phyloP scores from a whole-genome alignment of 805 yeast genomes.

The Teunomyces lycoperdinae region DNA sequence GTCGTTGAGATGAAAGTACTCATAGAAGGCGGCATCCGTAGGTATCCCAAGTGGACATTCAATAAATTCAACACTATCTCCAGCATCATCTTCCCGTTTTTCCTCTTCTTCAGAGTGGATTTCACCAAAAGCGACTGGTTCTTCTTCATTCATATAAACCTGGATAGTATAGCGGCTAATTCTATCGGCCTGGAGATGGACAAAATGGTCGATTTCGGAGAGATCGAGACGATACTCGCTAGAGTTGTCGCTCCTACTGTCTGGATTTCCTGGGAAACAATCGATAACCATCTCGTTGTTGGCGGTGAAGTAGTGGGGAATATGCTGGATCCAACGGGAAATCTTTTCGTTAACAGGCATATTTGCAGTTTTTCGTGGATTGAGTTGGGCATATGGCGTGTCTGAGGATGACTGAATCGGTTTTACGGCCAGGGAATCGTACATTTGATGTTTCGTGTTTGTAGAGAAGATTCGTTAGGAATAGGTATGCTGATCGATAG shows the following conservation, averaged over 20 bases:
- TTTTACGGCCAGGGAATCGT: neutral
- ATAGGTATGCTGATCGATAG: neutral
- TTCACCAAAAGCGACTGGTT: constrained; percentile 5
- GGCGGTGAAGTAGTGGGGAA: constrained; percentile 45
- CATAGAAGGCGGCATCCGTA: neutral
- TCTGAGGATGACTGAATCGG: neutral
- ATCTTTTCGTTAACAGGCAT: constrained; percentile 71
- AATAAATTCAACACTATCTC: neutral
- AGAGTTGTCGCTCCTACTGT: constrained; percentile 24
- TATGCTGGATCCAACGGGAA: constrained; percentile 55
- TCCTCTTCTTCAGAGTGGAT: constrained; percentile 3
- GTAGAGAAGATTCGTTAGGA: neutral
- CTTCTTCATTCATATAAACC: constrained; percentile 29
- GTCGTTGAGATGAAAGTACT: neutral
- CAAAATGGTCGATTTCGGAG: constrained; percentile 42
- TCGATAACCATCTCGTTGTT: constrained; percentile 27
- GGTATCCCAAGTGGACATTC: neutral
- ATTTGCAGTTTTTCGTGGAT: constrained; percentile 60
- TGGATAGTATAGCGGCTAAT: constrained; percentile 46
- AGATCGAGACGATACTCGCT: constrained; percentile 10
- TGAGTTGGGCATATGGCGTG: constrained; percentile 29
- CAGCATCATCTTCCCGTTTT: neutral
- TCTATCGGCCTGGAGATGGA: constrained; percentile 52
- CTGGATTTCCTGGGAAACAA: constrained; percentile 50
- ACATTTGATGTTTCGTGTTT: neutral